Conservation (phyloP, 139 green algal genomes). For the Eudorina sp. region DNA sequence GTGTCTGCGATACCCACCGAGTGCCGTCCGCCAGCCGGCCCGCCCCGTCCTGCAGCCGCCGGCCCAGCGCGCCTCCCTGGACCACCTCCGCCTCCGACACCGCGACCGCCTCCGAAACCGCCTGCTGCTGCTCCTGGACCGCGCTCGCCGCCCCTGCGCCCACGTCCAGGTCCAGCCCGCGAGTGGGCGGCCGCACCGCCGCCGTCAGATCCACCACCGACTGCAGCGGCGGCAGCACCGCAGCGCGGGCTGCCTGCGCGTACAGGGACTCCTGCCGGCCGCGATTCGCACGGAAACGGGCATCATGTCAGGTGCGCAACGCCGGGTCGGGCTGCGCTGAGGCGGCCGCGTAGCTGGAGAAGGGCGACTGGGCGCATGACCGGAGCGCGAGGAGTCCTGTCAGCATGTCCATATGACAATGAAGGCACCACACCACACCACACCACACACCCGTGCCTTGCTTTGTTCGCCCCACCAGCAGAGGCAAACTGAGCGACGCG, state of each 20-base stretch:
- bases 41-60: constrained; percentile 67
- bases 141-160: neutral
- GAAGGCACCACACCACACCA: no score
- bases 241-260: constrained; percentile 25
- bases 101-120: neutral
- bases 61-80: constrained; percentile 39
- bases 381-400: no score
- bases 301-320: no score
- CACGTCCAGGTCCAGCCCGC: constrained; percentile 38
- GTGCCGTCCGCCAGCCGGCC: constrained; percentile 79
- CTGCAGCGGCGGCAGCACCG: constrained; percentile 75
- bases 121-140: neutral
- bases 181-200: constrained; percentile 64
- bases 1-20: no score
- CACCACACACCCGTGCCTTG: no score
- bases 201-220: constrained; percentile 76
- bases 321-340: no score
- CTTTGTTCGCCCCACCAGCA: no score
- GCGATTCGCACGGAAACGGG: no score
- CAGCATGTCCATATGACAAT: no score
- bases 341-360: no score
- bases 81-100: constrained; percentile 28
- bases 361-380: no score
- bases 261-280: constrained; percentile 66
- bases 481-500: no score